phyloP scores from a whole-genome alignment of 805 yeast genomes.

The Suhomyces vadensis region DNA sequence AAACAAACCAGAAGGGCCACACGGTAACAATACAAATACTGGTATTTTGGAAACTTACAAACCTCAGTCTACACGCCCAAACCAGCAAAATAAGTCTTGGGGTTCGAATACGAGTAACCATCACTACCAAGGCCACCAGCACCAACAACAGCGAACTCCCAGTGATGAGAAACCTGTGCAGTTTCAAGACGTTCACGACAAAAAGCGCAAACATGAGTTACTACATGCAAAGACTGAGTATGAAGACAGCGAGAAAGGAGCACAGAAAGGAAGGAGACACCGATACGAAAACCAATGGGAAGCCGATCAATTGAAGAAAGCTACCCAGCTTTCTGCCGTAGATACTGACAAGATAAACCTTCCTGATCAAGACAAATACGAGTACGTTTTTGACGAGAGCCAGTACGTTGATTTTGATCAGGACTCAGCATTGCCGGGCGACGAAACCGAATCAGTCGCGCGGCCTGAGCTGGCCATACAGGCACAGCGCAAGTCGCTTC shows the following conservation, averaged over 20 bases:
- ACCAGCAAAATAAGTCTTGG: too few relatives aligned
- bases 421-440: slow-evolving; percentile 34
- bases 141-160: background rate
- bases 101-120: too few relatives aligned
- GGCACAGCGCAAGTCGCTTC: slow-evolving; percentile 8
- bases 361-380: slow-evolving; percentile 53
- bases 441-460: slow-evolving; percentile 30
- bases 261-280: slow-evolving; percentile 14
- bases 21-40: too few relatives aligned
- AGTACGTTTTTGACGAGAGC: slow-evolving; percentile 71
- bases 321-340: slow-evolving; percentile 28
- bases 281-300: slow-evolving; percentile 51
- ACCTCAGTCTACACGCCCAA: too few relatives aligned
- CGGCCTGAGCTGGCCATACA: slow-evolving; percentile 22
- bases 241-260: slow-evolving; percentile 15
- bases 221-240: slow-evolving; percentile 40
- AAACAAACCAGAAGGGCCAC: too few relatives aligned
- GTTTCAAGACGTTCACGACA: slow-evolving; percentile 22
- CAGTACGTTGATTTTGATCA: slow-evolving; percentile 59
- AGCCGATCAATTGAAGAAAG: slow-evolving; percentile 47
- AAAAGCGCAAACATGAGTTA: slow-evolving; percentile 52
- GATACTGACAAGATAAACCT: slow-evolving; percentile 41
- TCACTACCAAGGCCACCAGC: too few relatives aligned
- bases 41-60: too few relatives aligned
- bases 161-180: background rate